phyloP scores from a whole-genome alignment of 2,329 filamentous ascomycete genomes.

The Neopestalotiopsis clavispora region DNA sequence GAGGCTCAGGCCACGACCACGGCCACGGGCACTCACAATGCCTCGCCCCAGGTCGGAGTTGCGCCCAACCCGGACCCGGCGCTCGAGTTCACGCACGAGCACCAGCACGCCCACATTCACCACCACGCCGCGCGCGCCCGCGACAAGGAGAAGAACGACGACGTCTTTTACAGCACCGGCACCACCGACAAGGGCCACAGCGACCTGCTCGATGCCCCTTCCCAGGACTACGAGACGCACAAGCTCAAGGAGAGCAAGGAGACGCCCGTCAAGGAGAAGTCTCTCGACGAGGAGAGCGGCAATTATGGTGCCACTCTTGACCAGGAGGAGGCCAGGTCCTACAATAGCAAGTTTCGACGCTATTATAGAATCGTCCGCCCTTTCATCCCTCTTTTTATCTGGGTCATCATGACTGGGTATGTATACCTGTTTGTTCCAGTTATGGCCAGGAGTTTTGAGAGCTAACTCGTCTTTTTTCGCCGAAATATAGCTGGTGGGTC shows the following conservation, averaged over 20 bases:
- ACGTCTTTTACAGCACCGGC: conserved; percentile 53
- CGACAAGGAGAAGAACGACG: conserved; percentile 38
- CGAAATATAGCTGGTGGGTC: conserved; percentile 43
- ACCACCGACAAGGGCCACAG: conserved; percentile 43
- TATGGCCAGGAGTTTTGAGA: neutral
- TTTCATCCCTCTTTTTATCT: conserved; percentile 50
- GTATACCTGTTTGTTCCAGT: conserved; percentile 22
- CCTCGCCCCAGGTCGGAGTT: conserved; percentile 26
- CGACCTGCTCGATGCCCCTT: conserved; percentile 37
- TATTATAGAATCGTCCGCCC: conserved; percentile 51
- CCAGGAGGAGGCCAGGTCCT: neutral
- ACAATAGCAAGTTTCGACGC: neutral
- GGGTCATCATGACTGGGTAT: conserved; percentile 41
- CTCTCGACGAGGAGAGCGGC: conserved; percentile 36
- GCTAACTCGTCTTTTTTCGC: neutral
- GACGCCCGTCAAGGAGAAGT: conserved; percentile 33
- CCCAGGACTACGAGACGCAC: conserved; percentile 46
- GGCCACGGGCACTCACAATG: conserved; percentile 21
- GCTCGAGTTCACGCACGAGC: conserved; percentile 45
- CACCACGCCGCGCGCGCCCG: conserved; percentile 42
- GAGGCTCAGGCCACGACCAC: conserved; percentile 17
- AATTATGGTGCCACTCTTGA: conserved; percentile 30
- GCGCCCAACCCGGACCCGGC: conserved; percentile 30
- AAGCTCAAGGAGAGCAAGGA: conserved; percentile 39
- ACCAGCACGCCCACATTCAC: conserved; percentile 48